Evolutionary conservation across 495 filamentous ascomycete species (phyloP), one percentile per base, ranked within the genome.

Genomic region (Tetracladium marchalianum): DNA sequence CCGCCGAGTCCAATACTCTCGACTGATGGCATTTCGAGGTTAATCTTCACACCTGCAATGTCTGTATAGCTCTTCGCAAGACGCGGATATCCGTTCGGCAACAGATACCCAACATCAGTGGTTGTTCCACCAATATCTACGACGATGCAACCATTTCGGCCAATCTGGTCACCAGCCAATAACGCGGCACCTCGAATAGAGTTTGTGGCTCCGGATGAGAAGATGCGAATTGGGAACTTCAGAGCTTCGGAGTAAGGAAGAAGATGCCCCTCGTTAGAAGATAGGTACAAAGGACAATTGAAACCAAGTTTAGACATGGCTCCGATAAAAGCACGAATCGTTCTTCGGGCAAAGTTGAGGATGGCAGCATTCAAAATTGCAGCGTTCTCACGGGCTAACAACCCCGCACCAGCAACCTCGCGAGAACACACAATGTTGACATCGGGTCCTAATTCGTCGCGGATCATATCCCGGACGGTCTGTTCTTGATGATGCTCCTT

Each of bases 121-220:
- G 74, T 76, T 0, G 74, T 78, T 6, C 74, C 74, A 16, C 74
- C 74, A 45, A 75, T 66, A 49, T 72, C 68, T 10, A 72, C 66
- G 1, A 72, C 66, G 56, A 72, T 66, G 35, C 68, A 59, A 0
- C 43, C 31, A 27, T 46, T 44, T 47, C 43, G 41, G 48, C 43
- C 15, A 35, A 57, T 47, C 35, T 62, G 46, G 12, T 55, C 43
- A 5, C 51, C 49, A 2, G 55, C 49, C 4, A 72, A 54, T 39
- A 70, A 70, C 18, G 66, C 69, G 2, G 69, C 70, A n/a, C 72
- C 72, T 10, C 69, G 58, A 59, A 76, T 72, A 12, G 62, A 66
- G 46, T 76, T 76, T 8, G 72, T 74, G 2, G 72, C 65, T 6
- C 72, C 70, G 15, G 62, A 67, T 3, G 64, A 66, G 47, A 74